A percentile compares a stretch with the other conserved stretches of the same genome.
Evolutionary conservation across 2,329 filamentous ascomycete species (phyloP).

Genomic region (Trichoderma semiorbis): DNA sequence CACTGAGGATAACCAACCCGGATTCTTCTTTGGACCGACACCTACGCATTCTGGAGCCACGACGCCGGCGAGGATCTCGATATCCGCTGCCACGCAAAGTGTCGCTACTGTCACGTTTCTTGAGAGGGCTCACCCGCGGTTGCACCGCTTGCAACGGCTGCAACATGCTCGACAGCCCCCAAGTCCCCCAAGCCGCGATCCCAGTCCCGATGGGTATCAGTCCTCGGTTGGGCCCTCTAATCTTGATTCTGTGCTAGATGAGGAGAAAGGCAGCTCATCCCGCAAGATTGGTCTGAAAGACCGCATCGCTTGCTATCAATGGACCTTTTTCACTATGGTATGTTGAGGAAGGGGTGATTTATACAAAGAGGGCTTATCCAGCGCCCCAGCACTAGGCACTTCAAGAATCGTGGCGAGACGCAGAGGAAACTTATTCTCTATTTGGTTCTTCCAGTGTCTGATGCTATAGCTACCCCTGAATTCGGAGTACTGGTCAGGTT

Average conservation of each 20-base stretch:
- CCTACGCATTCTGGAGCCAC: slow-evolving; percentile 13
- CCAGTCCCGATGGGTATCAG: not conserved
- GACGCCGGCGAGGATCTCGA: slow-evolving; percentile 2
- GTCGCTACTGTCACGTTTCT: not conserved
- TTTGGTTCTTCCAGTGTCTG: no score
- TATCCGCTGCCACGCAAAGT: not conserved
- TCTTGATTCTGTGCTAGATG: not conserved
- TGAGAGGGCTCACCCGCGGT: not conserved
- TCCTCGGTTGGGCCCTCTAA: not conserved
- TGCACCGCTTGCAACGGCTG: not conserved
- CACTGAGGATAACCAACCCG: slow-evolving; percentile 32
- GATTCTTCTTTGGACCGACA: slow-evolving; percentile 27
- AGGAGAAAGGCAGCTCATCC: slow-evolving; percentile 2
- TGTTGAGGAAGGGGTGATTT: not conserved
- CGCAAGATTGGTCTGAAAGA: slow-evolving; percentile 46
- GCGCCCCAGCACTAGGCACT: no score
- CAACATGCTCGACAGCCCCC: not conserved
- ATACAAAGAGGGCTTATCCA: not conserved
- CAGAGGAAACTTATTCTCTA: no score
- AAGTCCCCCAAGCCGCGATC: not conserved
- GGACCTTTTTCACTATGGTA: slow-evolving; percentile 72
- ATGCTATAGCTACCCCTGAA: no score
- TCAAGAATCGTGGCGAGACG: no score
- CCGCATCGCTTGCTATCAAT: slow-evolving; percentile 53
- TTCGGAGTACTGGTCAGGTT: no score